A percentile compares a stretch with the other conserved stretches of the same genome.
phyloP scores from a whole-genome alignment of 2,329 filamentous ascomycete genomes.

The Aspergillus sp. region DNA sequence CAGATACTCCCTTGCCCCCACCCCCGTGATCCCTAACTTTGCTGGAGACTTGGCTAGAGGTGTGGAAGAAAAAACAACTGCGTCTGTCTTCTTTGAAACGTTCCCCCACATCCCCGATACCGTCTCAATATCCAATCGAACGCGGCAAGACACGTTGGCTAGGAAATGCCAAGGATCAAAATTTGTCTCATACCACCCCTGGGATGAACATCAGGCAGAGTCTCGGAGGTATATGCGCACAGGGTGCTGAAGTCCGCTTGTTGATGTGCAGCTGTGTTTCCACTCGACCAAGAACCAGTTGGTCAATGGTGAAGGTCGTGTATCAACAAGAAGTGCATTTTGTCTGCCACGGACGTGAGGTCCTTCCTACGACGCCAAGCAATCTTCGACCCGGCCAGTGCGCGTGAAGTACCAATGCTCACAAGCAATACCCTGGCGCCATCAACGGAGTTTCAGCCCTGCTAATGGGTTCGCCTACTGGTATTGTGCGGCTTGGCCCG shows the following conservation, averaged over 20 bases:
- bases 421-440: constrained; percentile 49
- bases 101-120: neutral
- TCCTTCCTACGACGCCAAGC: constrained; percentile 62
- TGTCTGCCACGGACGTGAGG: constrained; percentile 44
- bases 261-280: neutral
- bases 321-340: neutral
- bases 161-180: neutral
- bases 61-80: neutral
- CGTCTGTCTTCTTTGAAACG: neutral
- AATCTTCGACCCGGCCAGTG: constrained; percentile 62
- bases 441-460: constrained; percentile 60
- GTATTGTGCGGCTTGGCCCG: constrained; percentile 34
- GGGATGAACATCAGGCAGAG: too few relatives aligned
- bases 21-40: neutral
- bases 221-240: neutral
- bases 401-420: constrained; percentile 64
- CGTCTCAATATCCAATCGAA: neutral
- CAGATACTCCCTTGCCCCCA: too few relatives aligned
- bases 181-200: too few relatives aligned
- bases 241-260: neutral
- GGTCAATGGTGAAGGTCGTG: neutral
- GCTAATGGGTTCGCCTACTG: constrained; percentile 62
- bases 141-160: neutral
- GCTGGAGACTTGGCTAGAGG: neutral
- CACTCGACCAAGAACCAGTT: neutral